A percentile compares a stretch with the other conserved stretches of the same genome.
Conservation (phyloP, 805 yeast species). For the Saccharomycopsis javanensis region DNA sequence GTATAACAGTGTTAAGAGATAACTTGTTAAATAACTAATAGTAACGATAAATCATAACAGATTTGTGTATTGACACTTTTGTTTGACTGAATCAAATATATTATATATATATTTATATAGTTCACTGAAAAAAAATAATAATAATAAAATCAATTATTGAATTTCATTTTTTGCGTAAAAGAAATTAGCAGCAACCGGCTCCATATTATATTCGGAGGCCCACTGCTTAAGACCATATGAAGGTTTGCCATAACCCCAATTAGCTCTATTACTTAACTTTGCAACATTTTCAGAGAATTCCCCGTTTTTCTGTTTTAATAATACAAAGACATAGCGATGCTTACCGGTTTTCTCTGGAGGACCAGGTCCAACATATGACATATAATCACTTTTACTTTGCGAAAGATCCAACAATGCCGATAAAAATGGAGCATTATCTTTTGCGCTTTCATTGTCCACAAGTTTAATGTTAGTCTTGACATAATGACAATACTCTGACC, state of each 20-base stretch:
- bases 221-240: conserved; percentile 71
- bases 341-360: conserved; percentile 84
- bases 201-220: conserved; percentile 52
- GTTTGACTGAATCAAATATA: no score
- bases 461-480: conserved; percentile 46
- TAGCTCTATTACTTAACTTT: conserved; percentile 38
- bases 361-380: conserved; percentile 71
- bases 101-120: no score
- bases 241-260: conserved; percentile 83
- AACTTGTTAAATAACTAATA: no score
- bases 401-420: conserved; percentile 29
- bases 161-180: conserved; percentile 60
- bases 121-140: not conserved
- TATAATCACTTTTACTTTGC: conserved; percentile 29
- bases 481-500: conserved; percentile 85
- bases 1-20: no score
- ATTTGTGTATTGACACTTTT: no score
- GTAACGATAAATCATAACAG: no score
- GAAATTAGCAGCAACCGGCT: conserved; percentile 69
- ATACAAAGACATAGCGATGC: conserved; percentile 75
- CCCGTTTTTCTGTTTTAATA: conserved; percentile 49
- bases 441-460: conserved; percentile 25
- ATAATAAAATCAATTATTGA: conserved; percentile 7
- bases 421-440: conserved; percentile 20
- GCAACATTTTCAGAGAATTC: conserved; percentile 7